A percentile compares a stretch with the other conserved stretches of the same genome.
These are phyloP conservation scores for Allium sativum DNA, from an alignment of 106 monocot species.

Conservation along the genomic window DNA sequence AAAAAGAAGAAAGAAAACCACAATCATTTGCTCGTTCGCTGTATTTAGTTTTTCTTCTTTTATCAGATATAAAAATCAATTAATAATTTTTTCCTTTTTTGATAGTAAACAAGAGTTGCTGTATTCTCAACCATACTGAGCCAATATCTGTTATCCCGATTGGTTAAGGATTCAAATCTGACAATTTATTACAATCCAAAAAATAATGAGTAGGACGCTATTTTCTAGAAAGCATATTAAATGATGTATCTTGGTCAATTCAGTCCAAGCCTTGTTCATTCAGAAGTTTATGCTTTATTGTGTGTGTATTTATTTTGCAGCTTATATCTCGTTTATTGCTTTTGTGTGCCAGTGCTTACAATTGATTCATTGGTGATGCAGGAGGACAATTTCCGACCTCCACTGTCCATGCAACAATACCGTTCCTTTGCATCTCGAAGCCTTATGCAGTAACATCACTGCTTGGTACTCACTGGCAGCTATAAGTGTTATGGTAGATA, in stretches of 20 bases:
- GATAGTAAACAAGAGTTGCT: too few relatives aligned
- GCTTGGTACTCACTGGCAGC: too few relatives aligned
- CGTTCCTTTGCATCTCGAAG: not conserved
- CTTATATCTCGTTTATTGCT: not conserved
- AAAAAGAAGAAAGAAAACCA: too few relatives aligned
- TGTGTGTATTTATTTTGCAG: not conserved
- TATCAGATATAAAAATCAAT: too few relatives aligned
- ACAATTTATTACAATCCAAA: not conserved
- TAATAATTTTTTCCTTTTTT: too few relatives aligned
- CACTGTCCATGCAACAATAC: not conserved
- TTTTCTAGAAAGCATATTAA: not conserved
- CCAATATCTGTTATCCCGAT: too few relatives aligned
- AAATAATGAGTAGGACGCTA: not conserved
- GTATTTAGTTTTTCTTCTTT: too few relatives aligned
- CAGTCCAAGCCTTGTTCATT: not conserved
- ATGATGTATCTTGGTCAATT: not conserved
- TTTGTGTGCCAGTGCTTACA: not conserved
- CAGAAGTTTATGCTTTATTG: not conserved
- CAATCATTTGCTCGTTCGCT: too few relatives aligned
- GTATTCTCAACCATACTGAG: too few relatives aligned
- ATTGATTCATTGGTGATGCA: not conserved
- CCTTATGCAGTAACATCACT: not conserved
- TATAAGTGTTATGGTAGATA: too few relatives aligned
- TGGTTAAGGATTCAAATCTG: too few relatives aligned
- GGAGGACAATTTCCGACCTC: not conserved